Base-by-base conservation (phyloP, 306 rosid species). In the Clitoria ternatea region DNA sequence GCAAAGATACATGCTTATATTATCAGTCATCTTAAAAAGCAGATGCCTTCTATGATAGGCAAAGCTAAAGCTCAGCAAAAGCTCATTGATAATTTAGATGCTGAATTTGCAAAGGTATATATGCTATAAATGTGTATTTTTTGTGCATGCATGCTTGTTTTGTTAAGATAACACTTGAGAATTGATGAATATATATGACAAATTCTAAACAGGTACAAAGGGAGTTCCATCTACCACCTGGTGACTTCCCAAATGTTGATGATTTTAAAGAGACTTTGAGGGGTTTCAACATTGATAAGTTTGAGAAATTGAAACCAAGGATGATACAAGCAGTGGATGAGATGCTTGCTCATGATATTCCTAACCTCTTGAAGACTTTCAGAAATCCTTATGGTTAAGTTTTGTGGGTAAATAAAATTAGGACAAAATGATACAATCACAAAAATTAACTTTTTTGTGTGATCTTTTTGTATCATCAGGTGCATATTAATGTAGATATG, bases 31-130 rank as follows among this genome's bases (percentile, higher is more conserved):
- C 90, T 94, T 3, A 87, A 77, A 50, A 89, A 85, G 78, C 88
- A 91, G 56, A 94, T 94, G 99, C 99, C 99, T 72, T 4, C 91
- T 8, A 81, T 94, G 85, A 87, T 94, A 3, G 99, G 97, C 49
- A 94, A 94, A 81, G 83, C 96, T 5, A 94, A 89, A 82, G 63
- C 90, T 68, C 99, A 94, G 59, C 90, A 91, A 75, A 90, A 63
- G 61, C 96, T 94, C 44, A 61, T 81, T 48, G 90, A 89, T 61
- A 91, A 91, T 70, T 73, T 94, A 82, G 92, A 22, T 3, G 90
- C 29, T 29, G 97, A 86, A 81, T 94, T 94, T 23, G 82, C 44
- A 72, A 94, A 94, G 99, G 97, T 94, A 83, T 29, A 60, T 61
- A 35, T 37, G n/a, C n/a, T n/a, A 23, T 13, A 3, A 56, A 8